A percentile compares a stretch with the other conserved stretches of the same genome.
phyloP scores from a whole-genome alignment of 371 early-diverging fungal species.

The Mucor ambiguus region DNA sequence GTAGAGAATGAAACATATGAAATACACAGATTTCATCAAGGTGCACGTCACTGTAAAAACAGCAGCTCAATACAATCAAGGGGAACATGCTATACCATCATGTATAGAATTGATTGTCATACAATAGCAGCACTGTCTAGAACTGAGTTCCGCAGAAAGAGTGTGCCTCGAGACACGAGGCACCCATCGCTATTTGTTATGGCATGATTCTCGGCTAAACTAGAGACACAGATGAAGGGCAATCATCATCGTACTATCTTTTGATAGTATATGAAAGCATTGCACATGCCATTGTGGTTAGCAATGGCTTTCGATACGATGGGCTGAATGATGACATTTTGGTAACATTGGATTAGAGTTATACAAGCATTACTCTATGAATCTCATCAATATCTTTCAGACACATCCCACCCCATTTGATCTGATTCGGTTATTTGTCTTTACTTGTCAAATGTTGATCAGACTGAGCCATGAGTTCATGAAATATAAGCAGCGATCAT shows the following conservation, averaged over 20 bases:
- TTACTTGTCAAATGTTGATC: background rate
- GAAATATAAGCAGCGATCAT: too few relatives aligned
- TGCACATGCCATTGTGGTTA: too few relatives aligned
- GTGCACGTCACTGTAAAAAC: background rate
- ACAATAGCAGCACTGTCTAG: background rate
- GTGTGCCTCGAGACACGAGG: too few relatives aligned
- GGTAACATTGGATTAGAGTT: background rate
- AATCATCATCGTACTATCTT: too few relatives aligned
- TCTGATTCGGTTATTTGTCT: background rate
- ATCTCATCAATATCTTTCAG: too few relatives aligned
- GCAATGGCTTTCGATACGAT: too few relatives aligned
- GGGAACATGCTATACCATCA: background rate
- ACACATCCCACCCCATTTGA: background rate
- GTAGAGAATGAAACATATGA: background rate
- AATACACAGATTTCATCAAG: background rate
- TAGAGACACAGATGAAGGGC: too few relatives aligned
- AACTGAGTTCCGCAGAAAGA: background rate
- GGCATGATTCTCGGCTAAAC: too few relatives aligned
- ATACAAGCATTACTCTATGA: background rate
- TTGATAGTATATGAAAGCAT: too few relatives aligned
- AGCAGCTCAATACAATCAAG: background rate
- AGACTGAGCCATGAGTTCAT: too few relatives aligned
- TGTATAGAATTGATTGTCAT: background rate
- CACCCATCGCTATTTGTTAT: too few relatives aligned
- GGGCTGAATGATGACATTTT: too few relatives aligned